Evolutionary conservation across 768 basidiomycete species (phyloP).

Genomic region (Dacryopinax primogenitus): DNA sequence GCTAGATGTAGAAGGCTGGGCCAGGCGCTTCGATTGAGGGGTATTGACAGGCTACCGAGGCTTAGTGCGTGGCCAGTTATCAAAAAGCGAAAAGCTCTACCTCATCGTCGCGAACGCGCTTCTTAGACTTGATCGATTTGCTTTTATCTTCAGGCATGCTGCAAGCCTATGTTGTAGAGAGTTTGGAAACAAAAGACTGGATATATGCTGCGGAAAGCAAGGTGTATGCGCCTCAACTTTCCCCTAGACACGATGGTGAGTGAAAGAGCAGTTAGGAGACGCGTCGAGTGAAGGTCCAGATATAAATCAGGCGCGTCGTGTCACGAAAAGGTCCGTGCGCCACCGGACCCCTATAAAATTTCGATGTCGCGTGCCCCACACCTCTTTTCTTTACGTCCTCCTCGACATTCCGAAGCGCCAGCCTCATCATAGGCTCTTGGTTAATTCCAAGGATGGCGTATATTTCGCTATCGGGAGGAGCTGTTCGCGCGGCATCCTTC

Average conservation of each 20-base stretch:
- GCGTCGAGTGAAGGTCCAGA: neutral
- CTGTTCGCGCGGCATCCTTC: neutral
- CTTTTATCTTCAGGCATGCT: neutral
- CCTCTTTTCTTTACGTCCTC: neutral
- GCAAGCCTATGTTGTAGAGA: no score
- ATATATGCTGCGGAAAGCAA: neutral
- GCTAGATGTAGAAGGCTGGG: neutral
- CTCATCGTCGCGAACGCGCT: neutral
- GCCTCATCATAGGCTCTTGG: neutral
- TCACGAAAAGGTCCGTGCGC: conserved; percentile 7
- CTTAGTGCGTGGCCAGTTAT: neutral
- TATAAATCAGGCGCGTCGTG: conserved; percentile 7
- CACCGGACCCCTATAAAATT: neutral
- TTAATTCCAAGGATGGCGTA: neutral
- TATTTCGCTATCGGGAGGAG: conserved; percentile 9
- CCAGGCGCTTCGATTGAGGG: neutral
- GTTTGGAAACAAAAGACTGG: no score
- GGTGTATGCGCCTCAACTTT: neutral
- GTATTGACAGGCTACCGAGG: neutral
- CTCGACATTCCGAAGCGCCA: neutral
- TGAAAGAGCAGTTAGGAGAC: neutral
- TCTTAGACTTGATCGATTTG: neutral
- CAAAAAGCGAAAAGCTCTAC: neutral
- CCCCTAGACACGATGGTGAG: neutral
- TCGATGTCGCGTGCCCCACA: neutral